Conservation (phyloP, 768 basidiomycete genomes). For the Obba rivulosa region DNA sequence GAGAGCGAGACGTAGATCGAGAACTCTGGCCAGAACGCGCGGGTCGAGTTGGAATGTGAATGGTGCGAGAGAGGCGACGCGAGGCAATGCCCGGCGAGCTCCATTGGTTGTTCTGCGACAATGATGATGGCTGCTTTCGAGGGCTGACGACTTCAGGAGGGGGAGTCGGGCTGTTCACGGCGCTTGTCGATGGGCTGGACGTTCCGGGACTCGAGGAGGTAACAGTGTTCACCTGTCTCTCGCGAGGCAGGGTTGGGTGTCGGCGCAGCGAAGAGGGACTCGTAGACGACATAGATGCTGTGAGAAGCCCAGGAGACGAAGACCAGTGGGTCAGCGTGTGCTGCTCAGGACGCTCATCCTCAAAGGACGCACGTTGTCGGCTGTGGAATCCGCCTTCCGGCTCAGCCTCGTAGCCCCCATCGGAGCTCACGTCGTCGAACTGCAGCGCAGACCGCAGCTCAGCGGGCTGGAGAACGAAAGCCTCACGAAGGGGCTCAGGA, state of each 20-base stretch:
- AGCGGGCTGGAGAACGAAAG: constrained; percentile 52
- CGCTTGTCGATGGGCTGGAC: constrained; percentile 45
- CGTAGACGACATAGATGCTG: constrained; percentile 65
- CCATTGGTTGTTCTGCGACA: constrained; percentile 47
- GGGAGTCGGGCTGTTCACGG: constrained; percentile 29
- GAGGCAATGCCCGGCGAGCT: constrained; percentile 46
- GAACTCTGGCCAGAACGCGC: constrained; percentile 78
- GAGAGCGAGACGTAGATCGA: constrained; percentile 90
- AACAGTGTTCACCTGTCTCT: constrained; percentile 50
- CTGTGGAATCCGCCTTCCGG: constrained; percentile 45
- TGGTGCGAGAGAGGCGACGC: constrained; percentile 79
- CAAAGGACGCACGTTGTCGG: constrained; percentile 71
- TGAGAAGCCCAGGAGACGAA: constrained; percentile 49
- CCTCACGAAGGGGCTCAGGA: constrained; percentile 44
- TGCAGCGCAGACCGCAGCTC: constrained; percentile 55
- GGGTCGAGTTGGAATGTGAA: constrained; percentile 67
- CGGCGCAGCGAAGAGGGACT: constrained; percentile 68
- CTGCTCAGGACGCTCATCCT: constrained; percentile 32
- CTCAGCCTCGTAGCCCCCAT: constrained; percentile 82
- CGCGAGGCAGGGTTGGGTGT: constrained; percentile 62
- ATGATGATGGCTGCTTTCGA: constrained; percentile 48
- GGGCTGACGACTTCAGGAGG: constrained; percentile 61
- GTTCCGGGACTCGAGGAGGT: constrained; percentile 46
- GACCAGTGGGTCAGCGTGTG: constrained; percentile 48
- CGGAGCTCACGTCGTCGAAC: constrained; percentile 70